Conservation (phyloP, 228 moss, liverwort and hornwort species). For the Sphagnum magellanicum region DNA sequence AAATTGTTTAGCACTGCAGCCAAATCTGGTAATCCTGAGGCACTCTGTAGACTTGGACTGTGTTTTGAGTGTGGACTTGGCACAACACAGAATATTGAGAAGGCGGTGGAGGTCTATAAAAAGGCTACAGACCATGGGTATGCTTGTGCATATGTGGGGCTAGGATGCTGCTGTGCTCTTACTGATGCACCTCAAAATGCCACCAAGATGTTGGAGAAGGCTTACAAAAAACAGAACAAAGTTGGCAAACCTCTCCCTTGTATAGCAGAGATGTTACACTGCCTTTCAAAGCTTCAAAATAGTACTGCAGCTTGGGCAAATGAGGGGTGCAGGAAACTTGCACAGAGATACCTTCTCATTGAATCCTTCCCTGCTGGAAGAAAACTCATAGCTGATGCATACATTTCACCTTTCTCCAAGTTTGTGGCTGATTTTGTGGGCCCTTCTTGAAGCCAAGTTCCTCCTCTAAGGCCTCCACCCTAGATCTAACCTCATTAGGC, state of each 20-base stretch:
- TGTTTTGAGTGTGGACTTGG: slow-evolving; percentile 41
- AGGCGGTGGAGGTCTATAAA: slow-evolving; percentile 30
- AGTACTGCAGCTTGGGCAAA: no score
- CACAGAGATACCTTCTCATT: slow-evolving; percentile 14
- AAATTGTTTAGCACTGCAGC: slow-evolving; percentile 23
- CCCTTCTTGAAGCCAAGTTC: no score
- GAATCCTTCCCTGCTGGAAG: slow-evolving; percentile 26
- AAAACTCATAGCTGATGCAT: slow-evolving; percentile 25
- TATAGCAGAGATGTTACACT: slow-evolving; percentile 19
- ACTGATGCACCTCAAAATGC: slow-evolving; percentile 21
- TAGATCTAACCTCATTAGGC: no score
- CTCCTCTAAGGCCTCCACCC: no score
- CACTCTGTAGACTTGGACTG: slow-evolving; percentile 36
- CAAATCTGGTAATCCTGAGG: slow-evolving; percentile 24
- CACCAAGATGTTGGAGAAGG: slow-evolving; percentile 16
- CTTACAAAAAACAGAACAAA: slow-evolving; percentile 21
- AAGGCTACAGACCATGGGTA: slow-evolving; percentile 21
- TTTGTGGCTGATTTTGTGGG: no score
- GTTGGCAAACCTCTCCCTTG: slow-evolving; percentile 15
- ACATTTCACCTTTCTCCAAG: no score
- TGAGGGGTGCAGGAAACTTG: slow-evolving; percentile 9
- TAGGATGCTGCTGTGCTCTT: slow-evolving; percentile 26
- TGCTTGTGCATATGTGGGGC: slow-evolving; percentile 22
- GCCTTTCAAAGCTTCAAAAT: background rate
- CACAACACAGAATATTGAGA: slow-evolving; percentile 11